Conservation (phyloP, 2,329 filamentous ascomycete species). For the Plectosphaerella plurivora region DNA sequence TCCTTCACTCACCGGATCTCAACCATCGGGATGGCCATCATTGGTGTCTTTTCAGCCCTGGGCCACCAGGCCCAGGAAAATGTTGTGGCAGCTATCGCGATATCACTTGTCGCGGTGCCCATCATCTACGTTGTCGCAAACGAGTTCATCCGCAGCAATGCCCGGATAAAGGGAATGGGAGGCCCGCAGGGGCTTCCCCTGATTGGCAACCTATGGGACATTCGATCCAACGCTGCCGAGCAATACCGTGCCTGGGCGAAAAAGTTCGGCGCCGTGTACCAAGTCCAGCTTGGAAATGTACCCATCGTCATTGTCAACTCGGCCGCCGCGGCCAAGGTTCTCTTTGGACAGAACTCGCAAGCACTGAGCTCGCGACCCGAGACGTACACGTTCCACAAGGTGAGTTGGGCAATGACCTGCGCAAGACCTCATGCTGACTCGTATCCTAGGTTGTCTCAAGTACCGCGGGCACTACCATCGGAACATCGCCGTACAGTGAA, state of each 20-base stretch:
- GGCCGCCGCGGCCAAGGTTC: conserved; percentile 41
- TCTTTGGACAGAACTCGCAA: conserved; percentile 49
- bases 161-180: conserved; percentile 38
- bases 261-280: conserved; percentile 44
- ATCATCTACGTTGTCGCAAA: conserved; percentile 42
- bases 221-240: conserved; percentile 49
- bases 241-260: conserved; percentile 52
- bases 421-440: neutral
- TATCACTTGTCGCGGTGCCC: conserved; percentile 22
- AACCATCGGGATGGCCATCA: conserved; percentile 18
- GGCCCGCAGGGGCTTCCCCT: conserved; percentile 47
- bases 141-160: conserved; percentile 39
- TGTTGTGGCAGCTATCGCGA: conserved; percentile 14
- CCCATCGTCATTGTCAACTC: conserved; percentile 53
- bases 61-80: conserved; percentile 15
- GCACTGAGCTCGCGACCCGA: conserved; percentile 51
- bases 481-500: conserved; percentile 63
- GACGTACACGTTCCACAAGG: conserved; percentile 57
- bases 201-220: conserved; percentile 51
- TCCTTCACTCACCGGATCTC: neutral
- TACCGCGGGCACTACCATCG: conserved; percentile 63
- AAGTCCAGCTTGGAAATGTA: conserved; percentile 53
- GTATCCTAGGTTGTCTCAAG: conserved; percentile 51
- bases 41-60: conserved; percentile 14
- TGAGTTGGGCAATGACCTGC: conserved; percentile 13